Conservation (phyloP, 441 rosid species). For the Pelargonium exstipulatum region DNA sequence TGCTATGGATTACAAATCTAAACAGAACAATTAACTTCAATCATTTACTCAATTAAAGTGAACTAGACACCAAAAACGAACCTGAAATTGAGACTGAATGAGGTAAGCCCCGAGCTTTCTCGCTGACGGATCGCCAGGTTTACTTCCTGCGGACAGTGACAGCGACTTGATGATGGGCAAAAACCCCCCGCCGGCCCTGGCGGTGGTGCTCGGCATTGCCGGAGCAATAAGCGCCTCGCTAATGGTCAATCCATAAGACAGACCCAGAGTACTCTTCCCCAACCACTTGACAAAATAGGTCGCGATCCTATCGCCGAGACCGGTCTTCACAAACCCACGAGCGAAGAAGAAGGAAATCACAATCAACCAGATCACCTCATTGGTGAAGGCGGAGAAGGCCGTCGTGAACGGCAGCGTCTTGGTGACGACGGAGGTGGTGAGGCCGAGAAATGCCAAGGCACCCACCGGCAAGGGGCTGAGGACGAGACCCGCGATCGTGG, state of each 20-base stretch:
- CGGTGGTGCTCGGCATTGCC: slow-evolving; percentile 93
- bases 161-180: slow-evolving; percentile 82
- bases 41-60: too few species aligned
- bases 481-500: slow-evolving; percentile 86
- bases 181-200: slow-evolving; percentile 91
- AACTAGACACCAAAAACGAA: slow-evolving; percentile 11
- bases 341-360: slow-evolving; percentile 94
- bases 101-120: slow-evolving; percentile 74
- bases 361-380: slow-evolving; percentile 84
- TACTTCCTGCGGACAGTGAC: slow-evolving; percentile 74
- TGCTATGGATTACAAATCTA: neutral
- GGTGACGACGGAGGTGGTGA: slow-evolving; percentile 64
- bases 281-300: slow-evolving; percentile 85
- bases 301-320: slow-evolving; percentile 83
- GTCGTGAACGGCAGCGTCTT: slow-evolving; percentile 54
- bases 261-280: slow-evolving; percentile 76
- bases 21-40: too few species aligned
- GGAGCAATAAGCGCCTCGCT: slow-evolving; percentile 92
- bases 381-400: slow-evolving; percentile 76
- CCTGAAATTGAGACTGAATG: slow-evolving; percentile 81
- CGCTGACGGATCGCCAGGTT: slow-evolving; percentile 61
- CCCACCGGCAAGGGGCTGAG: slow-evolving; percentile 83
- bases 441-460: slow-evolving; percentile 88
- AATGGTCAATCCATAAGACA: slow-evolving; percentile 71
- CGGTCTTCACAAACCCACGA: slow-evolving; percentile 90